Base-by-base conservation (phyloP, 2,329 filamentous ascomycete species). In the Fusarium sp. region DNA sequence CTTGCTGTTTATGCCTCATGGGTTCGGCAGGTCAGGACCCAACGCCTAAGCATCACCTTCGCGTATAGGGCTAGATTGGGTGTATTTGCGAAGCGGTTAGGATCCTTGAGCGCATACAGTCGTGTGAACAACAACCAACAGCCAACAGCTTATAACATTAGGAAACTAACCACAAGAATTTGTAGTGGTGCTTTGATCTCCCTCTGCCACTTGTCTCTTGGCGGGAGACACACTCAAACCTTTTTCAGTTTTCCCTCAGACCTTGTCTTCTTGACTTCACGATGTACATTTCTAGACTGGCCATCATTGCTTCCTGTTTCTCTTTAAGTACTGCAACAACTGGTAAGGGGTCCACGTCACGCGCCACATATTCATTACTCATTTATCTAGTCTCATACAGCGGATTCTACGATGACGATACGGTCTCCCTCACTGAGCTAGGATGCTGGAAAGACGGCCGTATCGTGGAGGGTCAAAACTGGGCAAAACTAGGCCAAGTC, bases 341-440 rank as follows among this genome's bases (percentile, higher is more conserved):
- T 1, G 36, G 45, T 55, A 7, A 26, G 26, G 0, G 10, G 20
- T 15, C 8, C 24, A 23, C n/a, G n/a, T 4, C 1, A 8, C 1
- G 0, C 7, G 4, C 7, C 2, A 1, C 1, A 4, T 6, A 1
- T 7, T 17, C 11, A 1, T 11, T n/a, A 3, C 32, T 55, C 4
- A 47, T 10, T 8, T 10, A 1, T 6, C 10, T 9, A 49, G 44
- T 55, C 10, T 32, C 45, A 26, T 56, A 50, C 20, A 34, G n/a
- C 6, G 45, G 45, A 3, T 40, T 40, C 14, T 56, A 56, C 17
- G 36, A 24, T 2, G 36, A 56, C 10, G 34, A 50, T 17, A 19
- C 26, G 1, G 26, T 15, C 14, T 24, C 52, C 0, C 7, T 56
- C 12, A 21, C 17, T 3, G 52, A 56, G 14, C 7, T 56, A 1